A percentile compares a stretch with the other conserved stretches of the same genome.
These are phyloP conservation scores for Aspergillus funiculosus DNA, from an alignment of 495 filamentous ascomycete genomes.

Conservation along the genomic window DNA sequence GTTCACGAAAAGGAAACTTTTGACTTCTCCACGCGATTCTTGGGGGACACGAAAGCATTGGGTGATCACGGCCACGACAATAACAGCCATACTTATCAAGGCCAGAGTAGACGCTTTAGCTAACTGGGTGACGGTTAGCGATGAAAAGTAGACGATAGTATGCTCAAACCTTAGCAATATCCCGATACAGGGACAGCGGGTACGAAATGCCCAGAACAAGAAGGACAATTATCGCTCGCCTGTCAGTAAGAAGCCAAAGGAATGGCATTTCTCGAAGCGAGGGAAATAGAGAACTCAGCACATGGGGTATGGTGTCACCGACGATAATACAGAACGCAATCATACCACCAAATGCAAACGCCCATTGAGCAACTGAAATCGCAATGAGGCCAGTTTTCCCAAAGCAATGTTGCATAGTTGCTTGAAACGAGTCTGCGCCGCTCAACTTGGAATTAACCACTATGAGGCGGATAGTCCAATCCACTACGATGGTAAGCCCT, in stretches of 20 bases:
- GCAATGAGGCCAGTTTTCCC: slow-evolving; percentile 81
- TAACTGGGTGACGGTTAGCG: slow-evolving; percentile 52
- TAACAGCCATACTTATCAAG: slow-evolving; percentile 84
- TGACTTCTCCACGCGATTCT: slow-evolving; percentile 64
- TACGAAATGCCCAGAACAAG: slow-evolving; percentile 84
- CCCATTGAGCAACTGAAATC: slow-evolving; percentile 88
- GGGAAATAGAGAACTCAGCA: slow-evolving; percentile 76
- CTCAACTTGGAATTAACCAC: slow-evolving; percentile 93
- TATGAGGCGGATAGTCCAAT: slow-evolving; percentile 97
- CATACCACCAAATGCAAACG: slow-evolving; percentile 98
- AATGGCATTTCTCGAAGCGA: slow-evolving; percentile 65
- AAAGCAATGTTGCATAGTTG: slow-evolving; percentile 91
- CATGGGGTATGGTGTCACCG: slow-evolving; percentile 90
- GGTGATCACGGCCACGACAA: slow-evolving; percentile 81
- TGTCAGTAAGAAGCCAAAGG: slow-evolving; percentile 72
- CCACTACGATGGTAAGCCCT: slow-evolving; percentile 70
- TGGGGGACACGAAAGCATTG: slow-evolving; percentile 68
- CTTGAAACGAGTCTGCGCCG: slow-evolving; percentile 87
- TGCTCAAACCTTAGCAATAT: slow-evolving; percentile 81
- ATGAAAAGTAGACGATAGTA: not conserved
- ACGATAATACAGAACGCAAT: slow-evolving; percentile 96
- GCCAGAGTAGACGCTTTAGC: slow-evolving; percentile 92
- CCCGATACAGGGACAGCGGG: slow-evolving; percentile 84
- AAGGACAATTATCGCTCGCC: slow-evolving; percentile 76
- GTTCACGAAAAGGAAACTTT: slow-evolving; percentile 63